Evolutionary conservation across 2,329 filamentous ascomycete genomes (phyloP), one percentile per base, ranked within the genome.

Genomic region (Aspergillus sp.): DNA sequence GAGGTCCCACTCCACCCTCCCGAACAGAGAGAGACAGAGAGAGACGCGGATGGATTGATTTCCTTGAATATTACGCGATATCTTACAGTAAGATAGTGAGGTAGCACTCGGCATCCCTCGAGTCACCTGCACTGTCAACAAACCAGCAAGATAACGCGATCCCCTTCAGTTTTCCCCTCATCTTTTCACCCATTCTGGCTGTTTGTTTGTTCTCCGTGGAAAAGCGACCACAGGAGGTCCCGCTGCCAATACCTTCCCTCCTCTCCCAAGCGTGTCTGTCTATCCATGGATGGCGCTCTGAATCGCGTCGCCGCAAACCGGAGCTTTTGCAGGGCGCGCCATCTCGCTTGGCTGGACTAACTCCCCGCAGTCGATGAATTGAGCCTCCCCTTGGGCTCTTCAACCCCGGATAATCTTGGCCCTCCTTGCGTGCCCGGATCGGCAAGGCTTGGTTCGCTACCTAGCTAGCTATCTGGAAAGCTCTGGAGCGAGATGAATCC

Each of bases 341-440:
- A 62, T 62, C 60, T 64, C 62, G 60, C 47, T 23, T 38, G 51
- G 39, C 36, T 42, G 47, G 42, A 23, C 54, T 42, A 49, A 54
- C 13, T 23, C 57, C 55, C 63, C 62, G 55, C 63, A 62, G 44
- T 62, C 60, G 60, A 60, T 62, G 60, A 60, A 60, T 62, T 61
- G 62, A 60, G 60, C 59, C 57, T 64, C 63, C 38, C 47, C 25
- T 23, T 44, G 25, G 15, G 47, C 25, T 27, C 53, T 59, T 17
- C 49, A 50, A 59, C 61, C 57, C 60, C 62, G 57, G 62, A 64
- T 21, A 39, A 57, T n/a, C 27, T 49, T 50, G 54, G 39, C 49
- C 32, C 49, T 57, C 53, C 55, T 23, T 52, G 47, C 47, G 41
- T 56, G 54, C 60, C 27, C 42, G 19, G 52, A 60, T 62, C 62